A percentile compares a stretch with the other conserved stretches of the same genome.
Evolutionary conservation across 2,329 filamentous ascomycete species (phyloP).

Genomic region (Claviceps sp.): DNA sequence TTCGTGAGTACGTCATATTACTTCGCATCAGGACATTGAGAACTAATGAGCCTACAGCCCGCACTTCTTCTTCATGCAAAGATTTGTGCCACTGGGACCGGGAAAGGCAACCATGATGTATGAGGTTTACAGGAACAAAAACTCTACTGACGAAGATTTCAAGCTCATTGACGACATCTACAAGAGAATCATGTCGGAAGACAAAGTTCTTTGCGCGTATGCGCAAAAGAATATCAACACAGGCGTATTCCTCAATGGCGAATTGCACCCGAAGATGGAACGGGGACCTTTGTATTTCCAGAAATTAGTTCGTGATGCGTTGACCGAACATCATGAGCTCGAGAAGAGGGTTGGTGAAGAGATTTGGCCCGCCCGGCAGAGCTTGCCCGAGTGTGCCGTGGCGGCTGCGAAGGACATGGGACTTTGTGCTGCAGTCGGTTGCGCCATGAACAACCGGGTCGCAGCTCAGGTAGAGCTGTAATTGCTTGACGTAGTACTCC

Average conservation of each 20-base stretch:
- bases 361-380: slow-evolving; percentile 38
- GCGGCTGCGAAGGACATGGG: slow-evolving; percentile 15
- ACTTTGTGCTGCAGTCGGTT: slow-evolving; percentile 23
- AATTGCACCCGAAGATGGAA: slow-evolving; percentile 48
- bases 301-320: slow-evolving; percentile 31
- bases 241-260: slow-evolving; percentile 48
- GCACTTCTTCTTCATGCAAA: slow-evolving; percentile 52
- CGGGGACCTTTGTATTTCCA: slow-evolving; percentile 46
- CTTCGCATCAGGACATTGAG: background rate
- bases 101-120: slow-evolving; percentile 43
- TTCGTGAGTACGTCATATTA: slow-evolving; percentile 25
- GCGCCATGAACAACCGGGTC: slow-evolving; percentile 13
- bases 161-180: slow-evolving; percentile 43
- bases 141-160: slow-evolving; percentile 45
- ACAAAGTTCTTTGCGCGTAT: slow-evolving; percentile 46
- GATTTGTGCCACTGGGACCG: slow-evolving; percentile 42
- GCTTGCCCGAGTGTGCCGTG: slow-evolving; percentile 15
- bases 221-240: slow-evolving; percentile 48
- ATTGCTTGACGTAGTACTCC: no score
- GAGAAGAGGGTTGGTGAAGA: slow-evolving; percentile 31
- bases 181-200: slow-evolving; percentile 50
- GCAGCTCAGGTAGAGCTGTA: slow-evolving; percentile 1
- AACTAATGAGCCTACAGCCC: slow-evolving; percentile 20
- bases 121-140: slow-evolving; percentile 49
- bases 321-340: slow-evolving; percentile 31